These are phyloP conservation scores for Annona squamosa DNA, from an alignment of 164 flowering plant species.

Conservation along the genomic window DNA sequence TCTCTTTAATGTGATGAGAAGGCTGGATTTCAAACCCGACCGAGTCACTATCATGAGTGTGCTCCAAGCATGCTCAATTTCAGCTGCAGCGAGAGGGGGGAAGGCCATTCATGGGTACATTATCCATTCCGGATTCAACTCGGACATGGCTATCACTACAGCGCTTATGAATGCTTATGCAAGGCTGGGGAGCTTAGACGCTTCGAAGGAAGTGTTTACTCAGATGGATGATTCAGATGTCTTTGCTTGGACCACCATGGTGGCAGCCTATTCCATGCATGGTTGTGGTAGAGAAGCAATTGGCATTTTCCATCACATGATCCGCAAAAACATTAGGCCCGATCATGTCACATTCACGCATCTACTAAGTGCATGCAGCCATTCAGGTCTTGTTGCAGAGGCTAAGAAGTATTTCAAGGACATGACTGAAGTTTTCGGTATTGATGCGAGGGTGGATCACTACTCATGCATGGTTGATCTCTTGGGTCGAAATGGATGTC, in stretches of 20 bases:
- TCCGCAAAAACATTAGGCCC: slow-evolving; percentile 15
- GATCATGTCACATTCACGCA: slow-evolving; percentile 37
- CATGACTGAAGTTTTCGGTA: not conserved
- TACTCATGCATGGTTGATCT: not conserved
- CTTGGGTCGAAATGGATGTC: not conserved
- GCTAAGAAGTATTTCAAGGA: not conserved
- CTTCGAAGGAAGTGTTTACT: slow-evolving; percentile 14
- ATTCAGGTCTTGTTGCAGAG: not conserved
- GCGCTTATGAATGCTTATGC: slow-evolving; percentile 24
- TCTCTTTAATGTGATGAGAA: slow-evolving; percentile 22
- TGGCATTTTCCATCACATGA: slow-evolving; percentile 18
- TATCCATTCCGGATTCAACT: slow-evolving; percentile 17
- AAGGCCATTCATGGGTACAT: slow-evolving; percentile 24
- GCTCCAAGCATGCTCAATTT: slow-evolving; percentile 18
- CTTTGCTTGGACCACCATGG: not conserved
- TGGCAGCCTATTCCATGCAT: slow-evolving; percentile 13
- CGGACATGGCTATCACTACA: slow-evolving; percentile 18
- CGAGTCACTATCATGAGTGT: slow-evolving; percentile 25
- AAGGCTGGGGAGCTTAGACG: slow-evolving; percentile 24
- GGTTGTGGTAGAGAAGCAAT: slow-evolving; percentile 29
- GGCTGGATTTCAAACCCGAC: slow-evolving; percentile 18
- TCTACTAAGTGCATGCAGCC: slow-evolving; percentile 22
- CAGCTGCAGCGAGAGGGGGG: slow-evolving; percentile 16
- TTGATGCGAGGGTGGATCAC: not conserved
- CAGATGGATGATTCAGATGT: not conserved